A percentile compares a stretch with the other conserved stretches of the same genome.
Conservation (phyloP, 352 stramenopile genomes). For the Globisporangium perplexum region DNA sequence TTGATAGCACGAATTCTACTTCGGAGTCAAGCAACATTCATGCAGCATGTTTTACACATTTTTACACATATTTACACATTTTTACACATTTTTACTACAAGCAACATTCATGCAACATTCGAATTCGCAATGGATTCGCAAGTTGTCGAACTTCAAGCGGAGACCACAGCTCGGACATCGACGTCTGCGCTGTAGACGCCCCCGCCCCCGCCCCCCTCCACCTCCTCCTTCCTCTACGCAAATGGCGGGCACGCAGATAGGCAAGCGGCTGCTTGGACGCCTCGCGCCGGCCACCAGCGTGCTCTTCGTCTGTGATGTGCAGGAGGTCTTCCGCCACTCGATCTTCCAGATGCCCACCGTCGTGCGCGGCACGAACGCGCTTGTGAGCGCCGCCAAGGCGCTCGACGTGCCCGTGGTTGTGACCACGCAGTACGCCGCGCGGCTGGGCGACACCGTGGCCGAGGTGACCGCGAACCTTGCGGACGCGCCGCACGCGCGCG, state of each 20-base stretch:
- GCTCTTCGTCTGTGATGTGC: conserved; percentile 96
- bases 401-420: conserved; percentile 91
- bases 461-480: conserved; percentile 67
- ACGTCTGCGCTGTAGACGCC: too few species aligned
- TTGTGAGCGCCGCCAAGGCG: conserved; percentile 67
- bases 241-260: neutral
- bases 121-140: too few species aligned
- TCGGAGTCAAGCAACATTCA: too few species aligned
- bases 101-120: too few species aligned
- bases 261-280: conserved; percentile 27
- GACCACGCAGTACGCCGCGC: conserved; percentile 96
- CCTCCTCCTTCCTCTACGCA: too few species aligned
- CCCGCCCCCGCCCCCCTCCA: too few species aligned
- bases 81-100: too few species aligned
- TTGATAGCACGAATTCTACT: too few species aligned
- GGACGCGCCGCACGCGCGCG: conserved; percentile 33
- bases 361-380: conserved; percentile 70
- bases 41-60: too few species aligned
- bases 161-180: too few species aligned
- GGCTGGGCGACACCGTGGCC: conserved; percentile 87
- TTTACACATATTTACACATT: too few species aligned
- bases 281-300: conserved; percentile 64
- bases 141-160: too few species aligned
- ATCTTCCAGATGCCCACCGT: conserved; percentile 93
- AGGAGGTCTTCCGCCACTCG: conserved; percentile 93